phyloP scores from a whole-genome alignment of 176 grass and related monocot species.

The Avena sativa region DNA sequence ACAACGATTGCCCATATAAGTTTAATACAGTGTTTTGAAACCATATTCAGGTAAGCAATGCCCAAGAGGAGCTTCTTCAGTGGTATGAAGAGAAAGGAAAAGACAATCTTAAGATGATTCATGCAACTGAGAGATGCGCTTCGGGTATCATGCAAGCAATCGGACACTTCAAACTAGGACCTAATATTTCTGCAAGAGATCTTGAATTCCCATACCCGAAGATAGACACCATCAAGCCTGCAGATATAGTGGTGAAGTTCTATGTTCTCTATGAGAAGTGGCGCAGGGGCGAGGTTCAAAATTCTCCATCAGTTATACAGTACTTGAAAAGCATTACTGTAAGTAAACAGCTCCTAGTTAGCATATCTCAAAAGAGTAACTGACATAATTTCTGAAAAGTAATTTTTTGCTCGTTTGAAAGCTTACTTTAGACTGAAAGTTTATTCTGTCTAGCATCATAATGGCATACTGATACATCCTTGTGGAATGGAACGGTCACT shows the following conservation, averaged over 20 bases:
- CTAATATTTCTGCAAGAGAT: slow-evolving; percentile 72
- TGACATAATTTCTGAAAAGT: neutral
- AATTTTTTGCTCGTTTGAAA: neutral
- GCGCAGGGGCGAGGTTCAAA: slow-evolving; percentile 62
- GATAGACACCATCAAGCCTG: slow-evolving; percentile 54
- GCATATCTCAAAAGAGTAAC: slow-evolving; percentile 11
- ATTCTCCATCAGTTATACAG: slow-evolving; percentile 58
- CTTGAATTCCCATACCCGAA: slow-evolving; percentile 59
- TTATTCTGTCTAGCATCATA: slow-evolving; percentile 59
- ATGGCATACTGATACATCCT: slow-evolving; percentile 72
- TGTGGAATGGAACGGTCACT: slow-evolving; percentile 69
- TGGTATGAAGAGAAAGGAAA: slow-evolving; percentile 83
- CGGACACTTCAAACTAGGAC: slow-evolving; percentile 71
- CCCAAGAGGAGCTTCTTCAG: slow-evolving; percentile 82
- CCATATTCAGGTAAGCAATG: slow-evolving; percentile 83
- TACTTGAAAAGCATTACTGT: slow-evolving; percentile 72
- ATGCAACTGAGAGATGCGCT: slow-evolving; percentile 82
- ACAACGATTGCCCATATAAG: neutral
- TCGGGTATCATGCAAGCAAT: slow-evolving; percentile 85
- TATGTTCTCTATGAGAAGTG: slow-evolving; percentile 88
- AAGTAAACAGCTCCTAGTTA: slow-evolving; percentile 45
- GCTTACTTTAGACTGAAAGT: slow-evolving; percentile 29
- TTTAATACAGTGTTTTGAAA: slow-evolving; percentile 48
- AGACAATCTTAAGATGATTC: slow-evolving; percentile 61
- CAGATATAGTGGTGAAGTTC: slow-evolving; percentile 66